Conservation (phyloP, 1,284 basidiomycete species). For the Melanopsichium pennsylvanicum region DNA sequence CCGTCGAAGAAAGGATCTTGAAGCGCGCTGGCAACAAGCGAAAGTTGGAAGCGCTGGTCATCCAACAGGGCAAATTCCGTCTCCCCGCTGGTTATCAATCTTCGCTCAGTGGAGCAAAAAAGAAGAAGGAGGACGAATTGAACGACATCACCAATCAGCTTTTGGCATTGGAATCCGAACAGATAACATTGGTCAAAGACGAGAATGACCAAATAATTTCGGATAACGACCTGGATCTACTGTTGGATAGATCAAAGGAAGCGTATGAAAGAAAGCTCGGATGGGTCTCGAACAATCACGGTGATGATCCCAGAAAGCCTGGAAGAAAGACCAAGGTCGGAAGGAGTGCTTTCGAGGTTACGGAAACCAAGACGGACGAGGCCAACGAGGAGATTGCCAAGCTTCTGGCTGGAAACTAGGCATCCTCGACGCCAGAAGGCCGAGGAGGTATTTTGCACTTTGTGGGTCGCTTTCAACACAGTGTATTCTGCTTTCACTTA, state of each 20-base stretch:
- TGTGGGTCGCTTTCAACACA: too few species aligned
- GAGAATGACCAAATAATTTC: slow-evolving; percentile 79
- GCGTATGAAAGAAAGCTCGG: slow-evolving; percentile 82
- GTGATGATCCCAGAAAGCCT: slow-evolving; percentile 10
- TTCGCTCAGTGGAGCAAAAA: slow-evolving; percentile 71
- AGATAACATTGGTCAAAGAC: slow-evolving; percentile 80
- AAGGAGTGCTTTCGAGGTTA: slow-evolving; percentile 80
- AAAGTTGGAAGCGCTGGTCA: slow-evolving; percentile 90
- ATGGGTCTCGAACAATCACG: slow-evolving; percentile 69
- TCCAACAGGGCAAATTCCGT: slow-evolving; percentile 77
- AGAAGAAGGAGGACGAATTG: slow-evolving; percentile 49
- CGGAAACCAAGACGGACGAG: slow-evolving; percentile 75
- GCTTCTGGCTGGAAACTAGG: slow-evolving; percentile 41
- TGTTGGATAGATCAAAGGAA: slow-evolving; percentile 81
- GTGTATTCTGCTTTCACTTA: too few species aligned
- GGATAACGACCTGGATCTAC: slow-evolving; percentile 78
- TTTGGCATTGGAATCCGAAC: slow-evolving; percentile 82
- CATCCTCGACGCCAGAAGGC: not conserved
- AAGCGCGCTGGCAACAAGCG: slow-evolving; percentile 85
- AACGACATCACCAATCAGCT: slow-evolving; percentile 76
- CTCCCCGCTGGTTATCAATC: slow-evolving; percentile 23
- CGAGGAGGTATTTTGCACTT: too few species aligned
- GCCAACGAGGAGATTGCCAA: slow-evolving; percentile 78
- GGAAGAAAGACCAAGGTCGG: slow-evolving; percentile 9
- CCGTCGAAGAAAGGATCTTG: slow-evolving; percentile 90